Evolutionary conservation across 176 grass and related monocot genomes (phyloP).

Genomic region (Raddia guianensis): DNA sequence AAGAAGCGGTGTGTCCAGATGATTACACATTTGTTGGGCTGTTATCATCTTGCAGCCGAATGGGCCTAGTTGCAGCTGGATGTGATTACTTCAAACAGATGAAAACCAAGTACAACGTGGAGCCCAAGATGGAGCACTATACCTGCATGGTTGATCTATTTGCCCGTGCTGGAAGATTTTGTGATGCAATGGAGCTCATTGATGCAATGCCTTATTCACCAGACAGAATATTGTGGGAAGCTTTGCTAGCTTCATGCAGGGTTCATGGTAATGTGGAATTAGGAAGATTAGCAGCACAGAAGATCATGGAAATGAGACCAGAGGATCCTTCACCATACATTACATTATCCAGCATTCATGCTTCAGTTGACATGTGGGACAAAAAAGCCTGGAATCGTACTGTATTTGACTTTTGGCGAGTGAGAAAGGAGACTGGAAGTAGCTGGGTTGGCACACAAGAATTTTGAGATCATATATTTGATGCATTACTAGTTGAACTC

Average conservation of each 20-base stretch:
- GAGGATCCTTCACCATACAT: constrained; percentile 73
- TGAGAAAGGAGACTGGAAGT: constrained; percentile 59
- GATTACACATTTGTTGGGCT: constrained; percentile 77
- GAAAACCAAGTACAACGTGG: constrained; percentile 49
- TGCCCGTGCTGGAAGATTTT: constrained; percentile 64
- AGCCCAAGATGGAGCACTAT: constrained; percentile 71
- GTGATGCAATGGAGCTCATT: constrained; percentile 66
- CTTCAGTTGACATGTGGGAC: constrained; percentile 75
- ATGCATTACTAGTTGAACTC: no score
- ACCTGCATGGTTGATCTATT: constrained; percentile 79
- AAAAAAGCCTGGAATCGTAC: constrained; percentile 46
- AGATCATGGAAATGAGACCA: constrained; percentile 62
- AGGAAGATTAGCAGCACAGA: constrained; percentile 61
- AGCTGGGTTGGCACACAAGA: constrained; percentile 55
- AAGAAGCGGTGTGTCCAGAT: constrained; percentile 53
- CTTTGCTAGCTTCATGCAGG: constrained; percentile 73
- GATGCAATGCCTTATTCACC: constrained; percentile 67
- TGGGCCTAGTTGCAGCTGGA: constrained; percentile 63
- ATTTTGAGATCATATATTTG: constrained; percentile 32
- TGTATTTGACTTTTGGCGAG: constrained; percentile 39
- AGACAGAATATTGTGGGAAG: constrained; percentile 65
- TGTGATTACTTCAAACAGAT: constrained; percentile 71
- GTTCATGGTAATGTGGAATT: constrained; percentile 57
- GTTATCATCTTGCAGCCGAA: constrained; percentile 64
- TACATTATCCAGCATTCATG: constrained; percentile 63